These are phyloP conservation scores for Infundibulicybe gibba DNA, from an alignment of 768 basidiomycete species.

Conservation along the genomic window DNA sequence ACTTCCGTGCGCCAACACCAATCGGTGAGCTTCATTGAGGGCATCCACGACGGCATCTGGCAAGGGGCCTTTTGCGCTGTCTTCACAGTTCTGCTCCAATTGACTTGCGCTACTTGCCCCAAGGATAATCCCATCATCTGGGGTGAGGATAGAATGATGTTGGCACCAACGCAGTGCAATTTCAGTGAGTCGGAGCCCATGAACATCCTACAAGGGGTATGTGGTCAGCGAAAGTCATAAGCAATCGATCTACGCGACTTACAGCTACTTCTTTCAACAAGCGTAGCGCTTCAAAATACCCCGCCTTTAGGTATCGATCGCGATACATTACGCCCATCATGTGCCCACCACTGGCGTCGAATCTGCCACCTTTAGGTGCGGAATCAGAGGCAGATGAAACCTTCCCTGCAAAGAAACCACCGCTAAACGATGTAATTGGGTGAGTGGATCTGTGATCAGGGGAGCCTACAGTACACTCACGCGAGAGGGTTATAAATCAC, in stretches of 20 bases:
- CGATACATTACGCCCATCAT: no score
- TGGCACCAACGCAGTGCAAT: not conserved
- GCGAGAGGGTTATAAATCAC: not conserved
- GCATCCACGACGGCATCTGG: conserved; percentile 48
- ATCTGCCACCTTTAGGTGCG: no score
- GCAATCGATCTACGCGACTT: no score
- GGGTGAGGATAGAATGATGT: not conserved
- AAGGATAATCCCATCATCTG: not conserved
- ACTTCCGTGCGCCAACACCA: conserved; percentile 31
- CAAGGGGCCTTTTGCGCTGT: conserved; percentile 50
- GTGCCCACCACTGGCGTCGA: no score
- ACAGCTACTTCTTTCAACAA: no score
- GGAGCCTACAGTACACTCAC: not conserved
- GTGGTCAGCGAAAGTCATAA: no score
- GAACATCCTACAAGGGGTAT: no score
- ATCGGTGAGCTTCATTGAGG: conserved; percentile 44
- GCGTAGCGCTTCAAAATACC: no score
- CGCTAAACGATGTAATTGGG: not conserved
- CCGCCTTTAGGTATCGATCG: no score
- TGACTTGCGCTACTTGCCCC: not conserved
- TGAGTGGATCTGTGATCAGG: no score
- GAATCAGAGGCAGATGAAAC: no score
- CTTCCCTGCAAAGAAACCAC: not conserved
- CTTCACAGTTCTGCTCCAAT: conserved; percentile 7
- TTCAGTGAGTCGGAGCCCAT: not conserved